Percentiles rank a stretch among this genome's conserved stretches.
Evolutionary conservation across 164 flowering plant genomes (phyloP).

Genomic region (Aristolochia fimbriata): DNA sequence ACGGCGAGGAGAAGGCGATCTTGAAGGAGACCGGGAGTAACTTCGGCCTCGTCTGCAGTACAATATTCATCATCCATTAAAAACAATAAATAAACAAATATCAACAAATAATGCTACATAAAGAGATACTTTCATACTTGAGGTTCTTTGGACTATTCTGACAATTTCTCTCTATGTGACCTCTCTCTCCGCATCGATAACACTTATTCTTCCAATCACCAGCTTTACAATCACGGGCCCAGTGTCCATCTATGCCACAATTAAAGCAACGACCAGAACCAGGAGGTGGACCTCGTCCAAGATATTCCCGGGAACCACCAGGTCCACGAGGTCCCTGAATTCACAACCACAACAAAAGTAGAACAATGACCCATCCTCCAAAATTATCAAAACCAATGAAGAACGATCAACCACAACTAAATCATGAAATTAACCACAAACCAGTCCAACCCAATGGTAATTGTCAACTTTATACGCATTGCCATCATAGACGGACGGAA

Average conservation of each 20-base stretch:
- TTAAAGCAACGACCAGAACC: conserved; percentile 96
- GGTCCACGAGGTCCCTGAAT: conserved; percentile 27
- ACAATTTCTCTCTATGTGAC: conserved; percentile 82
- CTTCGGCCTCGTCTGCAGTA: conserved; percentile 37
- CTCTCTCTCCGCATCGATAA: conserved; percentile 88
- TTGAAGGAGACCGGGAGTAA: conserved; percentile 60
- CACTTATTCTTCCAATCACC: conserved; percentile 99
- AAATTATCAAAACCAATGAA: too few species aligned
- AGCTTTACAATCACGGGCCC: conserved; percentile 98
- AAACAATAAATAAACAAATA: background rate
- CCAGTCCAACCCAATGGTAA: too few species aligned
- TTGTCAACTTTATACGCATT: too few species aligned
- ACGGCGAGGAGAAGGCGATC: conserved; percentile 42
- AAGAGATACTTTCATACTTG: conserved; percentile 23
- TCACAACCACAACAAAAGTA: background rate
- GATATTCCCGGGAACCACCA: conserved; percentile 32
- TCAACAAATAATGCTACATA: background rate
- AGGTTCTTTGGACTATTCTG: conserved; percentile 76
- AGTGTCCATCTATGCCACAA: conserved; percentile 94
- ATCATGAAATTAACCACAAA: too few species aligned
- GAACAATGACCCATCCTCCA: too few species aligned
- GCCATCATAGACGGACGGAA: too few species aligned
- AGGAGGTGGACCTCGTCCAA: conserved; percentile 89
- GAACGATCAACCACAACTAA: too few species aligned
- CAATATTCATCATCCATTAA: background rate